Evolutionary conservation across 176 grass and related monocot genomes (phyloP).

Genomic region (Phragmites australis): DNA sequence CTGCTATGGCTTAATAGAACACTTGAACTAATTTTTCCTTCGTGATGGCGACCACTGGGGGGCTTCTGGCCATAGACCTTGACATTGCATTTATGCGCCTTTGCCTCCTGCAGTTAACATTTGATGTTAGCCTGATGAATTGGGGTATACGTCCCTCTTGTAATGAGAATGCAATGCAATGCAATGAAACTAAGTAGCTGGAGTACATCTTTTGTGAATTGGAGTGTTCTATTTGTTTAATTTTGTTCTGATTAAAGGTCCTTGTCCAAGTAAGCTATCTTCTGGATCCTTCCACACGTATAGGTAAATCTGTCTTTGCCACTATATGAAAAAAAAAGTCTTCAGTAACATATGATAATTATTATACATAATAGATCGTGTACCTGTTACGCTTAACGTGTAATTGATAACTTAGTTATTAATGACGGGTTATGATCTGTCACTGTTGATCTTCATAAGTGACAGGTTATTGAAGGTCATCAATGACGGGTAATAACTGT

Average conservation of each 20-base stretch:
- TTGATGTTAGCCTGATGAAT: constrained; percentile 33
- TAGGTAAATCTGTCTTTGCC: neutral
- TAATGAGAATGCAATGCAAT: constrained; percentile 1
- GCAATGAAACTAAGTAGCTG: neutral
- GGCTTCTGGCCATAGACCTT: neutral
- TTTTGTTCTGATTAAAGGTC: neutral
- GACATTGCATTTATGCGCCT: constrained; percentile 33
- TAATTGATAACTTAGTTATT: too few species aligned
- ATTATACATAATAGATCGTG: too few species aligned
- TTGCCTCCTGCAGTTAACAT: constrained; percentile 36
- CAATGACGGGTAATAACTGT: too few species aligned
- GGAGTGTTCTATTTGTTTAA: neutral
- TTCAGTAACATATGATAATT: too few species aligned
- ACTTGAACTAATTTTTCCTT: constrained; percentile 33
- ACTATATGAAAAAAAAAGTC: too few species aligned
- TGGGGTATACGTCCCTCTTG: neutral
- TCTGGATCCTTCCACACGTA: neutral
- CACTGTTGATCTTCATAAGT: too few species aligned
- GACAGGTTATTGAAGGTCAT: too few species aligned
- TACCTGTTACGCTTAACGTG: too few species aligned
- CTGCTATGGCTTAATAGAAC: constrained; percentile 20
- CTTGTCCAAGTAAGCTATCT: neutral
- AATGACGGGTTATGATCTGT: too few species aligned
- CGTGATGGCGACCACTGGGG: constrained; percentile 24
- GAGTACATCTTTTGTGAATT: neutral